Conservation (phyloP, 2,329 filamentous ascomycete species). For the Cladosporium sphaerospermum region DNA sequence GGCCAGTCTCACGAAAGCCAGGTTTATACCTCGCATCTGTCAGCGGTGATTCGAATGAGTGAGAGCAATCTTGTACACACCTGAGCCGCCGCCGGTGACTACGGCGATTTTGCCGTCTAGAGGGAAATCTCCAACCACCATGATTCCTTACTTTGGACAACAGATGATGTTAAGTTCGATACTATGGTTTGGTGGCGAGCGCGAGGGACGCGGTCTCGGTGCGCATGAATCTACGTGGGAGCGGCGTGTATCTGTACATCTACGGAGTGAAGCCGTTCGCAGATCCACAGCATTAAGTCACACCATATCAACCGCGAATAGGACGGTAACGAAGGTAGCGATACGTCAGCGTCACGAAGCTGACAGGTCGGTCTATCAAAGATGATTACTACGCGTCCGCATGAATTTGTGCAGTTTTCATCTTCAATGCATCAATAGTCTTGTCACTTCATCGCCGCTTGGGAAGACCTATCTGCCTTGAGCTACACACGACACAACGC, state of each 20-base stretch:
- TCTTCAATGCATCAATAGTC: no score
- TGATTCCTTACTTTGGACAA: constrained; percentile 1
- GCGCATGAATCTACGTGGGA: no score
- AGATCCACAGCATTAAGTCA: constrained; percentile 3
- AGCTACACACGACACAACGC: no score
- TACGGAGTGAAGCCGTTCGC: not conserved
- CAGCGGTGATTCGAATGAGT: not conserved
- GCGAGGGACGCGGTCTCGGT: no score
- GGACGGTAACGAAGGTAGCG: not conserved
- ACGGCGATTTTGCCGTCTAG: constrained; percentile 21
- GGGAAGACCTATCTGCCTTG: no score
- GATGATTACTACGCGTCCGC: no score
- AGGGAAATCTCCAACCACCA: constrained; percentile 22
- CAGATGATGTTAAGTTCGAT: no score
- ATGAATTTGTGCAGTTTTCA: no score
- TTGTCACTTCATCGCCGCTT: no score
- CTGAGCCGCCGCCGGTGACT: constrained; percentile 22
- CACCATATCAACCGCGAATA: not conserved
- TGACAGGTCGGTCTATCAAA: no score
- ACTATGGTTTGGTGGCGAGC: not conserved
- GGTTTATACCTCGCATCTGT: constrained; percentile 18
- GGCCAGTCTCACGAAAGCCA: constrained; percentile 20
- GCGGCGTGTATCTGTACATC: no score
- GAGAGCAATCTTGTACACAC: not conserved
- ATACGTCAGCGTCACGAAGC: no score